Evolutionary conservation across 139 green algal species (phyloP), one percentile per base, ranked within the genome.

Genomic region (Pedinophyceae sp.): DNA sequence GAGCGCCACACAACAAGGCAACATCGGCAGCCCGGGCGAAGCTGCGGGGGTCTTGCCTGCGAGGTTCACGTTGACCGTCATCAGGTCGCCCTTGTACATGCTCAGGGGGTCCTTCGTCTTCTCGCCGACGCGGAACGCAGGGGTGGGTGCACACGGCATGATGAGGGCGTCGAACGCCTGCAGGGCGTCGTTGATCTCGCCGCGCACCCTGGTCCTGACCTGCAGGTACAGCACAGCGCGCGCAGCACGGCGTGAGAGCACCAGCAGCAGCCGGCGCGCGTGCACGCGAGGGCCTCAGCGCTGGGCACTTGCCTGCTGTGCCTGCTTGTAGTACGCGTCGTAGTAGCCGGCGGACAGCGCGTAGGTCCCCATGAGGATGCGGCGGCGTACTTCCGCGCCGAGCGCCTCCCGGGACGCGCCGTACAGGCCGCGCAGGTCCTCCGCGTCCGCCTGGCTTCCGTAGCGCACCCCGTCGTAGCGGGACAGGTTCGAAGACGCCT

Each of bases 291-390:
- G 13, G 4, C 25, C 24, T 4, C 4, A 6, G 2, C 3, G 27
- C 22, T 3, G 4, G 5, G 13, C 46, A 20, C n/a, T n/a, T 51
- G 78, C 72, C 73, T 94, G 81, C 68, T 97, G 90, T 0, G 90
- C 89, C 0, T 76, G 70, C 67, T 93, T 93, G 74, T 98, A 98
- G 71, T 85, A 95, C 1, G 90, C 90, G 61, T 98, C 90, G 50
- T 90, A 89, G 65, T 95, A 97, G 18, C 89, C 89, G 0, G 86
- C 83, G 2, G 75, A 91, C 27, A 98, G 75, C 0, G 89, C 82
- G 64, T 98, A 98, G 0, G 85, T 96, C 52, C 90, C 90, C 89
- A 95, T 97, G 6, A 98, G 71, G 55, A 98, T 97, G 49, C 90
- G 79, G 23, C 89, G 70, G 64, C 93, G 93, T 34, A 97, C 79